Percentiles rank a stretch among this genome's conserved stretches.
phyloP scores from a whole-genome alignment of 331 rosid genomes.

The Rosa hybrid region DNA sequence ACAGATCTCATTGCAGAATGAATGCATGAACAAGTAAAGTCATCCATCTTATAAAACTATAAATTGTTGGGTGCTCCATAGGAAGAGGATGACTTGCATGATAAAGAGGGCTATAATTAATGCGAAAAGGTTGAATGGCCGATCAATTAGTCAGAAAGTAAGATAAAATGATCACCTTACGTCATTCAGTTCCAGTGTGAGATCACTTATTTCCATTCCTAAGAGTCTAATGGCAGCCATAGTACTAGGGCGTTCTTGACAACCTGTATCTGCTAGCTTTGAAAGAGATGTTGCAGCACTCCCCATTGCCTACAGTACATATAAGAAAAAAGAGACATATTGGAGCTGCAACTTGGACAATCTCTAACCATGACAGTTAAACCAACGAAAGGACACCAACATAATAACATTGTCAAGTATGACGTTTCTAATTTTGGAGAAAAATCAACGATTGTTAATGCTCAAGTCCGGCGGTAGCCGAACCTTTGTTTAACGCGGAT shows the following conservation, averaged over 20 bases:
- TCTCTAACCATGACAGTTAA: too few species aligned
- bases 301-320: too few species aligned
- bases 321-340: too few species aligned
- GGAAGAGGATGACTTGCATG: too few species aligned
- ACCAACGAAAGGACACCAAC: too few species aligned
- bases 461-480: too few species aligned
- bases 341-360: too few species aligned
- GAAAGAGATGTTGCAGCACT: too few species aligned
- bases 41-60: background rate
- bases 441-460: slow-evolving; percentile 32
- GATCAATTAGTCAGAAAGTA: slow-evolving; percentile 8
- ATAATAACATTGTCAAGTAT: too few species aligned
- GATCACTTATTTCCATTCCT: slow-evolving; percentile 97
- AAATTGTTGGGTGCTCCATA: background rate
- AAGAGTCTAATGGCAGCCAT: slow-evolving; percentile 98
- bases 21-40: slow-evolving; percentile 1
- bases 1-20: background rate
- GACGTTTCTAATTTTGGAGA: too few species aligned
- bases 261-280: slow-evolving; percentile 88
- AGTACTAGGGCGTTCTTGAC: slow-evolving; percentile 94
- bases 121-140: background rate
- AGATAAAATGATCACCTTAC: slow-evolving; percentile 58
- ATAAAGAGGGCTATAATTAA: background rate
- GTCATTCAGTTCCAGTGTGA: slow-evolving; percentile 59
- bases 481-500: too few species aligned